Evolutionary conservation across 169 alveolate species (phyloP).

Genomic region (Plasmodium blacklocki): DNA sequence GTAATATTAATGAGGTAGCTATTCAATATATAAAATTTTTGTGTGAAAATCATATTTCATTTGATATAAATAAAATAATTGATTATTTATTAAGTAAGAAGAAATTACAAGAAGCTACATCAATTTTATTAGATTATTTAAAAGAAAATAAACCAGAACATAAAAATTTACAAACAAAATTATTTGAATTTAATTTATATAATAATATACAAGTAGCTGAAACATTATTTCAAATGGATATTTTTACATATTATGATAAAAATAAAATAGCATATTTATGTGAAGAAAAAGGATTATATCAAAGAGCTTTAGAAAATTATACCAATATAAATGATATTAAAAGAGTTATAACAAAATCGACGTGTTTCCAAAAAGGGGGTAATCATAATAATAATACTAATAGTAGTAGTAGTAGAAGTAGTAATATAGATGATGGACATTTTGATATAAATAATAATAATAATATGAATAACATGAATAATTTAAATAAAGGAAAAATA

Average conservation of each 20-base stretch:
- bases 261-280: conserved; percentile 96
- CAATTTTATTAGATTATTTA: conserved; percentile 97
- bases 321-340: conserved; percentile 94
- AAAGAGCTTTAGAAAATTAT: conserved; percentile 97
- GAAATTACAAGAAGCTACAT: conserved; percentile 97
- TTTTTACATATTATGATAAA: conserved; percentile 97
- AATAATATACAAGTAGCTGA: conserved; percentile 86
- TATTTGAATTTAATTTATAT: conserved; percentile 96
- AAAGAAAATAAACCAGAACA: conserved; percentile 97
- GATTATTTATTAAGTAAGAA: conserved; percentile 78
- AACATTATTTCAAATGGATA: conserved; percentile 79
- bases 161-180: conserved; percentile 97
- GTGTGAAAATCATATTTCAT: conserved; percentile 69
- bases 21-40: conserved; percentile 53
- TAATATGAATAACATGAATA: not conserved
- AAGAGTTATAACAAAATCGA: conserved; percentile 93
- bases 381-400: conserved; percentile 3
- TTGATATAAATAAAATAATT: conserved; percentile 55
- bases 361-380: conserved; percentile 84
- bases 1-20: conserved; percentile 38
- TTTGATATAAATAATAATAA: no score
- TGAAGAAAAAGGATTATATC: conserved; percentile 97
- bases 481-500: conserved; percentile 19
- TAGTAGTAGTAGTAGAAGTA: not conserved
- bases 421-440: no score